These are phyloP conservation scores for Fusarium caatingaense DNA, from an alignment of 2,329 filamentous ascomycete species.

Conservation along the genomic window DNA sequence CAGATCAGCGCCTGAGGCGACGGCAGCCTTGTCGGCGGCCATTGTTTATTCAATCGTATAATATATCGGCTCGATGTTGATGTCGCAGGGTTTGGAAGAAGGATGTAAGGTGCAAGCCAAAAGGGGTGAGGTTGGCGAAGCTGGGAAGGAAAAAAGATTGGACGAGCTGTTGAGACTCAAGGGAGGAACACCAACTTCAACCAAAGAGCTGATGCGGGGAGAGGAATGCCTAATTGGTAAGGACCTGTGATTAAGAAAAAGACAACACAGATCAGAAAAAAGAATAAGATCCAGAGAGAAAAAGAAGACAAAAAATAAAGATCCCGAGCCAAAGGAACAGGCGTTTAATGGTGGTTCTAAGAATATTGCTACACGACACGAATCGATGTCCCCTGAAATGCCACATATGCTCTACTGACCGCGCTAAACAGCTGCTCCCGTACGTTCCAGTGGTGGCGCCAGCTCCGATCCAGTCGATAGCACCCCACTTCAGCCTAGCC, in stretches of 20 bases:
- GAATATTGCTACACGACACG: conserved; percentile 35
- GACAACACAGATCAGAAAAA: conserved; percentile 35
- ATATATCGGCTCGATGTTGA: conserved; percentile 1
- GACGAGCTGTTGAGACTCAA: conserved; percentile 54
- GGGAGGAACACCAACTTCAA: conserved; percentile 43
- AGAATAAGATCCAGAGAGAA: conserved; percentile 24
- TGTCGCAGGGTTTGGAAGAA: conserved; percentile 16
- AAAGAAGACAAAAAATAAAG: conserved; percentile 37
- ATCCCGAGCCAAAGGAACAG: conserved; percentile 42
- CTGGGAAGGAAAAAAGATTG: conserved; percentile 46
- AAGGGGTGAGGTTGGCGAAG: conserved; percentile 35
- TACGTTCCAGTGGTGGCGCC: conserved; percentile 32
- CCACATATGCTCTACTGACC: conserved; percentile 47
- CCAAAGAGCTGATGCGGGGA: conserved; percentile 36
- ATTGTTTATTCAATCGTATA: conserved; percentile 53
- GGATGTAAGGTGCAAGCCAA: conserved; percentile 29
- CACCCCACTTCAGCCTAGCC: conserved; percentile 40
- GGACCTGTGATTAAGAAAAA: conserved; percentile 22
- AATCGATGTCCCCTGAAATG: conserved; percentile 47
- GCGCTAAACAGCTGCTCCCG: conserved; percentile 36
- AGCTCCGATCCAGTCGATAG: conserved; percentile 40
- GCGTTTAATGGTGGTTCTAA: conserved; percentile 40
- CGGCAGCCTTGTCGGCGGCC: conserved; percentile 65
- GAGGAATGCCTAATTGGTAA: conserved; percentile 36
- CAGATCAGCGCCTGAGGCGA: conserved; percentile 70